Conservation (phyloP, 768 basidiomycete species). For the Mrakia blollopis region DNA sequence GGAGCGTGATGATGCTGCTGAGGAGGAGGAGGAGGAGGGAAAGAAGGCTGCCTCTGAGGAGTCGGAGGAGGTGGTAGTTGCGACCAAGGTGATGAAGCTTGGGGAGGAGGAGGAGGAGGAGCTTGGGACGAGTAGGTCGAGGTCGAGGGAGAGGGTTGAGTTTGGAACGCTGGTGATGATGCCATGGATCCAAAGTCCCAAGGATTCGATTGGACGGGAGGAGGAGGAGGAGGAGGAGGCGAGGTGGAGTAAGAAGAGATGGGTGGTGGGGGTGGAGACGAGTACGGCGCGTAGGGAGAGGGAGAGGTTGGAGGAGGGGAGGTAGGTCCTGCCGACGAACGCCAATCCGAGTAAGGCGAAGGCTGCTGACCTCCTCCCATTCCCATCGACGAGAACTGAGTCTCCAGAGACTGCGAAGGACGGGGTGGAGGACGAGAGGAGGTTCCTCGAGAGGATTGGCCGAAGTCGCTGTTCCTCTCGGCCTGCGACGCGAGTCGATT, state of each 20-base stretch:
- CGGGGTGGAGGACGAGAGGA: constrained; percentile 44
- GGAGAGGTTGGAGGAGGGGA: constrained; percentile 37
- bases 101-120: constrained; percentile 27
- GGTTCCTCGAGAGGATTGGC: constrained; percentile 37
- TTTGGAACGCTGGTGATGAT: constrained; percentile 16
- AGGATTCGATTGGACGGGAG: constrained; percentile 30
- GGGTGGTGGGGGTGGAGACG: constrained; percentile 27
- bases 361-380: constrained; percentile 36
- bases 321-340: constrained; percentile 36
- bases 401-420: constrained; percentile 39
- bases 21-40: constrained; percentile 14
- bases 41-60: constrained; percentile 4
- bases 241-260: constrained; percentile 39
- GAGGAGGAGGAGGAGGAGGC: constrained; percentile 30
- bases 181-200: constrained; percentile 39
- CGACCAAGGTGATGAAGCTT: constrained; percentile 1
- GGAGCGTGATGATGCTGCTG: neutral
- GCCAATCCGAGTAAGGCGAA: constrained; percentile 35
- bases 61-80: neutral
- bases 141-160: constrained; percentile 23
- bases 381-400: constrained; percentile 37
- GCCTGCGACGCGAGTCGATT: constrained; percentile 51
- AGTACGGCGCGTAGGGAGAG: constrained; percentile 40
- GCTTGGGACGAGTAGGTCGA: constrained; percentile 26
- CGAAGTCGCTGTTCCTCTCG: constrained; percentile 31